phyloP scores from a whole-genome alignment of 192 early-diverging fungal species.

The Backusella parvicylindrica region DNA sequence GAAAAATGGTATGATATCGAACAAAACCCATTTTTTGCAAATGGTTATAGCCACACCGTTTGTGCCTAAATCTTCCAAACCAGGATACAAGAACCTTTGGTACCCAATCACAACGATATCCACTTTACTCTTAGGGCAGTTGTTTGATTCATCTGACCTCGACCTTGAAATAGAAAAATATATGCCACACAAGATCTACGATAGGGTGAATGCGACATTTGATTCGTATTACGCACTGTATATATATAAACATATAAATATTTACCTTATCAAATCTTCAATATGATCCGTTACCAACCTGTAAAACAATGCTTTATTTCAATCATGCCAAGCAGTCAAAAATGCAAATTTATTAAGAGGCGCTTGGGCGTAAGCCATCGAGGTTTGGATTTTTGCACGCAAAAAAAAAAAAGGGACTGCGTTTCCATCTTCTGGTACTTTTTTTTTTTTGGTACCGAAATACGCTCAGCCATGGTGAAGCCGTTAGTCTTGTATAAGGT shows the following conservation, averaged over 20 bases:
- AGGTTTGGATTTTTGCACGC: constrained; percentile 51
- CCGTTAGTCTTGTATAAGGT: constrained; percentile 49
- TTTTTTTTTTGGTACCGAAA: constrained; percentile 42
- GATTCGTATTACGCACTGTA: constrained; percentile 42
- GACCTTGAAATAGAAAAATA: constrained; percentile 54
- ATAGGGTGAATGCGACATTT: constrained; percentile 45
- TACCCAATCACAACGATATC: constrained; percentile 79
- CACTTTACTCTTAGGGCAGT: constrained; percentile 65
- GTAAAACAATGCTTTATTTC: constrained; percentile 84
- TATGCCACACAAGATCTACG: constrained; percentile 48
- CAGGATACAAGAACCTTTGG: constrained; percentile 92
- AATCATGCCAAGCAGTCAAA: constrained; percentile 74
- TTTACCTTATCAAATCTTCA: constrained; percentile 46
- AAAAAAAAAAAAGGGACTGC: constrained; percentile 29
- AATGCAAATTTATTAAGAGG: constrained; percentile 83
- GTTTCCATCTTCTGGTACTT: constrained; percentile 43
- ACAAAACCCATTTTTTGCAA: constrained; percentile 84
- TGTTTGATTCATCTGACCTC: constrained; percentile 71
- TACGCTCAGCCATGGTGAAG: constrained; percentile 45
- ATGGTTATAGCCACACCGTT: constrained; percentile 94
- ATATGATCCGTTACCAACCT: constrained; percentile 70
- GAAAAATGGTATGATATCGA: not conserved
- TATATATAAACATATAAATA: not conserved
- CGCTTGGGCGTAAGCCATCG: constrained; percentile 37
- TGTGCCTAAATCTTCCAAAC: constrained; percentile 90